Conservation (phyloP, 1,284 basidiomycete genomes). For the Pseudozyma tsukubaensis region DNA sequence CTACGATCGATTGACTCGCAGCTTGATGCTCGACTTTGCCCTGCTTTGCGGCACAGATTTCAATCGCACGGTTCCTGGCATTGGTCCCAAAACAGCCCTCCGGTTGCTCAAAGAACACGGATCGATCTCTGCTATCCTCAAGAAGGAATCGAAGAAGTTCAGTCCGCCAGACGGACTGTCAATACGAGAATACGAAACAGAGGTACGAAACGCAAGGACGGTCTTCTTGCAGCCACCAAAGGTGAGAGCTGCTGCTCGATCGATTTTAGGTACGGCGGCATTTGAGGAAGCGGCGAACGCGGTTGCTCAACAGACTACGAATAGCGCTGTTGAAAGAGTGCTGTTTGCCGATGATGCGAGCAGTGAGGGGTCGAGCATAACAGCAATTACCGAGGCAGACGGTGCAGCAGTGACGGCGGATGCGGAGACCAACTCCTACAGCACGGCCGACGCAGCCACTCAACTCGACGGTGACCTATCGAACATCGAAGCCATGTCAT, state of each 20-base stretch:
- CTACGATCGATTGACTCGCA: slow-evolving; percentile 37
- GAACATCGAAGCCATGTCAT: too few relatives aligned
- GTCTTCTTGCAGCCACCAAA: slow-evolving; percentile 60
- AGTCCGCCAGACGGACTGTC: slow-evolving; percentile 55
- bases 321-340: slow-evolving; percentile 7
- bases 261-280: slow-evolving; percentile 21
- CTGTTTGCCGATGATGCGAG: slow-evolving; percentile 10
- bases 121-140: slow-evolving; percentile 45
- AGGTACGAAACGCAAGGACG: slow-evolving; percentile 52
- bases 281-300: slow-evolving; percentile 6
- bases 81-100: slow-evolving; percentile 54
- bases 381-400: neutral
- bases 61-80: slow-evolving; percentile 62
- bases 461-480: too few relatives aligned
- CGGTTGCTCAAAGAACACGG: slow-evolving; percentile 55
- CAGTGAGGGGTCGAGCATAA: neutral
- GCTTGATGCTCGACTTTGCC: slow-evolving; percentile 62
- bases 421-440: neutral
- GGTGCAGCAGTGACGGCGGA: slow-evolving; percentile 4
- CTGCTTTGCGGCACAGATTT: slow-evolving; percentile 68
- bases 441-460: neutral
- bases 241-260: slow-evolving; percentile 37
- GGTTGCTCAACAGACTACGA: neutral
- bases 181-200: slow-evolving; percentile 53
- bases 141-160: slow-evolving; percentile 34